Base-by-base conservation (phyloP, 2,329 filamentous ascomycete genomes). In the Aspergillaceae sp. region DNA sequence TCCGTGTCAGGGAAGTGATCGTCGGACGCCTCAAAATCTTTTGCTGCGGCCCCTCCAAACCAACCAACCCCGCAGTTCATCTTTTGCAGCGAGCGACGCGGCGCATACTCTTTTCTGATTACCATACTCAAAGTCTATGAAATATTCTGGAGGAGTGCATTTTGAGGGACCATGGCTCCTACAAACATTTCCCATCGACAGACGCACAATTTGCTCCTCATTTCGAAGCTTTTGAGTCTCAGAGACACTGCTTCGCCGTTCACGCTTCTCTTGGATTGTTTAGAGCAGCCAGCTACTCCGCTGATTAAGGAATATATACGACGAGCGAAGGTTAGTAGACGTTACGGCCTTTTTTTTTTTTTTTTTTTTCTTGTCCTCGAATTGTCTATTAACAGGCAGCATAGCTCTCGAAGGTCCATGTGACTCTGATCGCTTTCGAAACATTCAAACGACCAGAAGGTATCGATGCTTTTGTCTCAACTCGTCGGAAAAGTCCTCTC, bases 161-260 rank as follows among this genome's bases (percentile, higher is more conserved):
- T 27, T 34, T 34, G 5, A 32, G 6, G 10, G 37, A 52, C 33
- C 10, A 69, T 70, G 68, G 58, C 65, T 9, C 55, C 64, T n/a
- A 48, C 56, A 41, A 64, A 60, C 45, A 47, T 70, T 10, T 65
- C 70, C 41, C 87, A 94, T 60, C 77, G 86, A 29, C 80, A 87
- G 53, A 90, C 87, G 19, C 89, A 95, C 67, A 90, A 89, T 63
- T 71, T 94, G 26, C 78, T 94, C 2, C 74, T 94, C 2, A 82
- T 95, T 46, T 86, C 89, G 52, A 90, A 88, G 61, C 73, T 95
- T 2, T 74, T 95, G 52, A 87, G 83, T 60, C 73, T 87, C 46
- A 79, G 87, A 51, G 86, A 92, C 65, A 82, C 80, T 47, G 82
- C 85, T 9, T 94, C 88, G 42, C 91, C 91, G 2, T 81, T 97